Conservation (phyloP, 441 rosid genomes). For the Populus tomentosa region DNA sequence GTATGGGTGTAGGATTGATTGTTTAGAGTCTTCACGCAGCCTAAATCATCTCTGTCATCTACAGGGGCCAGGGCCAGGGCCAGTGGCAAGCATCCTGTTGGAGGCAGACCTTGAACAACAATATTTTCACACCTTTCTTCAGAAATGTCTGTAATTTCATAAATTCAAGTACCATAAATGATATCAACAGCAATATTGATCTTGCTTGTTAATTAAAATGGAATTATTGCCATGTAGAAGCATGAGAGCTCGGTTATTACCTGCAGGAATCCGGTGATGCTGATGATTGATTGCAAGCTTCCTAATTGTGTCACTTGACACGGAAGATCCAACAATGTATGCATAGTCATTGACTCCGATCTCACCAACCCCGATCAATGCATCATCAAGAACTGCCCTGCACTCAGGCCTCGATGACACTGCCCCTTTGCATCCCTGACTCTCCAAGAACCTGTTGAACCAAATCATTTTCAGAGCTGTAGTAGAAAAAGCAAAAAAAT, state of each 20-base stretch:
- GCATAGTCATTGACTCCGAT: slow-evolving; percentile 93
- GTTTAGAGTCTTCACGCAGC: slow-evolving; percentile 69
- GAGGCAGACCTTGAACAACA: slow-evolving; percentile 74
- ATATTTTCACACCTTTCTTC: slow-evolving; percentile 64
- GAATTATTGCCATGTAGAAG: background rate
- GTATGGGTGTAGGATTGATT: slow-evolving; percentile 52
- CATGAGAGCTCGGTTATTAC: slow-evolving; percentile 23
- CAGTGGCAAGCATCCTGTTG: slow-evolving; percentile 72
- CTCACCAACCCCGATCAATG: slow-evolving; percentile 88
- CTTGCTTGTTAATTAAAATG: background rate
- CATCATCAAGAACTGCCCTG: slow-evolving; percentile 91
- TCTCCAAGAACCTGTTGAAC: too few relatives aligned
- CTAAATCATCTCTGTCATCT: slow-evolving; percentile 63
- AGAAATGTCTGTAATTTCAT: slow-evolving; percentile 48
- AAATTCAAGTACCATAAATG: background rate
- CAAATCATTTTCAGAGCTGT: too few relatives aligned
- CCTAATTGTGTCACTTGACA: slow-evolving; percentile 44
- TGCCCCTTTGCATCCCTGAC: too few relatives aligned
- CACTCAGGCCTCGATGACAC: too few relatives aligned
- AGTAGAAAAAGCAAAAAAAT: background rate
- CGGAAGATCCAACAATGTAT: slow-evolving; percentile 53
- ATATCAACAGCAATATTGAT: background rate
- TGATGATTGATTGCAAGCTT: slow-evolving; percentile 37
- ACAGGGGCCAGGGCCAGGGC: slow-evolving; percentile 48
- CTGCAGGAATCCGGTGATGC: slow-evolving; percentile 45